A percentile compares a stretch with the other conserved stretches of the same genome.
Evolutionary conservation across 306 rosid species (phyloP).

Genomic region (Castanopsis chinensis): DNA sequence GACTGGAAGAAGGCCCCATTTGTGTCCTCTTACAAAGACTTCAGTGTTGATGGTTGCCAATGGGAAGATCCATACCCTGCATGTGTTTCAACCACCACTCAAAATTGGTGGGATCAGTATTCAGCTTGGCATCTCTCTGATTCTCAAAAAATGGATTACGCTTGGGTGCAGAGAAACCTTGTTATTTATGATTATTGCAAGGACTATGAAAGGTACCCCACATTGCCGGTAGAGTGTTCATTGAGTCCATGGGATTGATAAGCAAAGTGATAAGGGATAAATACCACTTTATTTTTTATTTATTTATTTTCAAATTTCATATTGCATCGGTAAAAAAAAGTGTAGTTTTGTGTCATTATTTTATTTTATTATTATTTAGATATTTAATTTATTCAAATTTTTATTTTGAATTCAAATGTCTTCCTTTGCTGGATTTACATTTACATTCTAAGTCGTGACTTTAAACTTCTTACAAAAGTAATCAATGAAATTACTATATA

Average conservation of each 20-base stretch:
- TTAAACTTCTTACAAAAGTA: background rate
- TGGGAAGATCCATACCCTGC: conserved; percentile 93
- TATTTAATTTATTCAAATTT: background rate
- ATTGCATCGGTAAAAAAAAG: background rate
- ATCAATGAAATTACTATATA: background rate
- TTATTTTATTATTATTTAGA: background rate
- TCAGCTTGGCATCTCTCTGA: conserved; percentile 80
- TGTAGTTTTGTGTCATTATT: background rate
- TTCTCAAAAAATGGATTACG: conserved; percentile 69
- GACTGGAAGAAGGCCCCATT: conserved; percentile 81
- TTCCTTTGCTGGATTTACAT: background rate
- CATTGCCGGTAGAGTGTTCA: conserved; percentile 68
- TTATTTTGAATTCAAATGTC: background rate
- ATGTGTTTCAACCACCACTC: conserved; percentile 84
- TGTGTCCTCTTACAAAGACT: conserved; percentile 75
- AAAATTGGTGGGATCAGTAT: conserved; percentile 90
- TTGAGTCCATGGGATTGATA: conserved; percentile 76
- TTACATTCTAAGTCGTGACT: background rate
- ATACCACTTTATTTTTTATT: background rate
- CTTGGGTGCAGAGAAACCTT: conserved; percentile 89
- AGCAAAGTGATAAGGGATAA: background rate
- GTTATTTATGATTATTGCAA: conserved; percentile 85
- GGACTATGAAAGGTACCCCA: conserved; percentile 58
- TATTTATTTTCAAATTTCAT: background rate
- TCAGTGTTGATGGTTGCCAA: conserved; percentile 75